These are phyloP conservation scores for Spatholobus suberectus DNA, from an alignment of 306 rosid genomes.

Conservation along the genomic window DNA sequence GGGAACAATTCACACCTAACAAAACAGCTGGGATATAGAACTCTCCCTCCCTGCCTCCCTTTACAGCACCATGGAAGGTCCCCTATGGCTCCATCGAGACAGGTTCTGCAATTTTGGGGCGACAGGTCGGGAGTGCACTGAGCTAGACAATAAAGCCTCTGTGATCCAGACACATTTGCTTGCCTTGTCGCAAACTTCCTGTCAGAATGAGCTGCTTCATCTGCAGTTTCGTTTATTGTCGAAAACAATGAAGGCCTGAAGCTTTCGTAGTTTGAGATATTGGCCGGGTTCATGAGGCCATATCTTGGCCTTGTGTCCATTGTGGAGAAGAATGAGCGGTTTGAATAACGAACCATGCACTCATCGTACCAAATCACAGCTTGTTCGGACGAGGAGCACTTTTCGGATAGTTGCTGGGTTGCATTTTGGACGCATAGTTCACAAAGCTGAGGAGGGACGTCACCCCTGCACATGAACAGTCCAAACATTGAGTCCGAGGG, in stretches of 20 bases:
- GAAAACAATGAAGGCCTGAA: background rate
- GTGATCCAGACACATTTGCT: background rate
- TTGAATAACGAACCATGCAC: background rate
- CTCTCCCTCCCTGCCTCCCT: background rate
- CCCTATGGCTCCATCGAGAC: background rate
- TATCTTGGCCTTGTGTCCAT: rapidly evolving
- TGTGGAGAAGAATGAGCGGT: background rate
- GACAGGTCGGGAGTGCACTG: background rate
- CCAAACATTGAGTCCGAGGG: background rate
- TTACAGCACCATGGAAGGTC: background rate
- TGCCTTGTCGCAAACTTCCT: background rate
- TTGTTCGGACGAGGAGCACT: background rate
- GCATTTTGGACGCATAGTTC: background rate
- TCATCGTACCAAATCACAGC: background rate
- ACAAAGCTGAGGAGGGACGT: background rate
- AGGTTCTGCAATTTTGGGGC: background rate
- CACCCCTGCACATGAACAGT: background rate
- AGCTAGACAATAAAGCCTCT: background rate
- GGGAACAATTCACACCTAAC: slow-evolving; percentile 4
- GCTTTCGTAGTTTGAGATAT: background rate
- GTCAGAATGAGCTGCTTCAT: background rate
- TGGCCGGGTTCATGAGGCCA: rapidly evolving
- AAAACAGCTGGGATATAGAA: background rate
- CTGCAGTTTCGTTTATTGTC: background rate
- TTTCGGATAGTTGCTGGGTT: background rate